phyloP scores from a whole-genome alignment of 2,329 filamentous ascomycete genomes.

The Diplodia corticola region DNA sequence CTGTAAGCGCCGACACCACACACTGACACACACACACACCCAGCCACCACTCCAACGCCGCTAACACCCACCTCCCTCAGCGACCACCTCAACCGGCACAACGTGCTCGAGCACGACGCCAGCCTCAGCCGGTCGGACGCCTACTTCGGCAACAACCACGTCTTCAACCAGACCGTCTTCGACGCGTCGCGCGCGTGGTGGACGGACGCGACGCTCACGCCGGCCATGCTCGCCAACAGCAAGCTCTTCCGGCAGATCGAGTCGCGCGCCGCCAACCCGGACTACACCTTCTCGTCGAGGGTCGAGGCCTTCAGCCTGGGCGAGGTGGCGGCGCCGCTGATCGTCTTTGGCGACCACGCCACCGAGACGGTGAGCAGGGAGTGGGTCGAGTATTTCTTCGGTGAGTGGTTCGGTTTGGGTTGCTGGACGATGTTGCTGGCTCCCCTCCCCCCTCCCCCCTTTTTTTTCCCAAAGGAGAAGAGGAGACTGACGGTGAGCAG shows the following conservation, averaged over 20 bases:
- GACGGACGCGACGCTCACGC: slow-evolving; percentile 43
- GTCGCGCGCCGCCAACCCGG: slow-evolving; percentile 51
- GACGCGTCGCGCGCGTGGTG: slow-evolving; percentile 50
- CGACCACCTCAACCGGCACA: slow-evolving; percentile 49
- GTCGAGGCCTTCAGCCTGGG: slow-evolving; percentile 52
- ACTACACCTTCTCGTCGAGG: slow-evolving; percentile 47
- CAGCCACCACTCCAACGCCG: neutral
- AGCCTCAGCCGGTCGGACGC: slow-evolving; percentile 53
- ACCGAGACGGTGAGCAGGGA: slow-evolving; percentile 43
- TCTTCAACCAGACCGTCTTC: slow-evolving; percentile 57
- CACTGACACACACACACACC: no score
- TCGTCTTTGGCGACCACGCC: slow-evolving; percentile 50
- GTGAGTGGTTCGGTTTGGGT: slow-evolving; percentile 40
- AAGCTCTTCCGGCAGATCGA: slow-evolving; percentile 48
- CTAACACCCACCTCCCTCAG: neutral
- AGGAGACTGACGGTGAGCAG: slow-evolving; percentile 28
- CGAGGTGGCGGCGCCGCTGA: slow-evolving; percentile 53
- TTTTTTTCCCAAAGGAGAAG: neutral
- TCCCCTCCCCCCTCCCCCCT: no score
- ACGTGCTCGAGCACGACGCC: slow-evolving; percentile 53
- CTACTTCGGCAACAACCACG: slow-evolving; percentile 52
- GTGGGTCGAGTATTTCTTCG: slow-evolving; percentile 50
- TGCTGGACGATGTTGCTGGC: no score
- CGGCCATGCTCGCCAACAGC: slow-evolving; percentile 48
- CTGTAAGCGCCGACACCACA: neutral